These are phyloP conservation scores for Verticillium dahliae DNA, from an alignment of 2,329 filamentous ascomycete genomes.

Conservation along the genomic window DNA sequence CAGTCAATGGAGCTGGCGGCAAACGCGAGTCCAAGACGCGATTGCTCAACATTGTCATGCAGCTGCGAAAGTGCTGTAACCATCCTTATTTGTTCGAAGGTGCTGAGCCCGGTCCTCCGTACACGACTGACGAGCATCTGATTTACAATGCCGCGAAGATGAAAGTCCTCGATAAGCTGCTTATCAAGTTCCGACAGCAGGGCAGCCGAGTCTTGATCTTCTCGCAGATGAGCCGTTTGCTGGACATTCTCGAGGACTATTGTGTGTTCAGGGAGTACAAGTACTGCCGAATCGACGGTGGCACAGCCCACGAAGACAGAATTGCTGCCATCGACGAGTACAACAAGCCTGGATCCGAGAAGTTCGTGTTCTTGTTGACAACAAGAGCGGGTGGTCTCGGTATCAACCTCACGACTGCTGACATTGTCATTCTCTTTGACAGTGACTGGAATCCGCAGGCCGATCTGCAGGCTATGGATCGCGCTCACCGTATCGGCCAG, in stretches of 20 bases:
- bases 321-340: conserved; percentile 98
- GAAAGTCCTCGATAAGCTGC: conserved; percentile 88
- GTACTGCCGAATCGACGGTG: conserved; percentile 95
- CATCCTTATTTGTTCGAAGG: conserved; percentile 98
- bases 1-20: conserved; percentile 91
- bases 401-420: conserved; percentile 91
- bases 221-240: conserved; percentile 95
- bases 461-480: conserved; percentile 97
- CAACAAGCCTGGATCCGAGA: conserved; percentile 92
- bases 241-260: conserved; percentile 97
- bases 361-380: conserved; percentile 92
- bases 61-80: conserved; percentile 97
- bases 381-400: conserved; percentile 92
- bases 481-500: conserved; percentile 95
- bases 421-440: conserved; percentile 94
- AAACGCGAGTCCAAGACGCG: conserved; percentile 98
- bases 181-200: conserved; percentile 74
- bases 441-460: conserved; percentile 99
- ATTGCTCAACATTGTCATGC: conserved; percentile 98
- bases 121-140: conserved; percentile 95
- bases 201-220: conserved; percentile 97
- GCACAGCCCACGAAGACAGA: conserved; percentile 94
- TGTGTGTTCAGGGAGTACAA: conserved; percentile 92
- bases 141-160: conserved; percentile 94
- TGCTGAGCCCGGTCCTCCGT: conserved; percentile 92